Evolutionary conservation across 2,329 filamentous ascomycete species (phyloP).

Genomic region (Talaromyces sp.): DNA sequence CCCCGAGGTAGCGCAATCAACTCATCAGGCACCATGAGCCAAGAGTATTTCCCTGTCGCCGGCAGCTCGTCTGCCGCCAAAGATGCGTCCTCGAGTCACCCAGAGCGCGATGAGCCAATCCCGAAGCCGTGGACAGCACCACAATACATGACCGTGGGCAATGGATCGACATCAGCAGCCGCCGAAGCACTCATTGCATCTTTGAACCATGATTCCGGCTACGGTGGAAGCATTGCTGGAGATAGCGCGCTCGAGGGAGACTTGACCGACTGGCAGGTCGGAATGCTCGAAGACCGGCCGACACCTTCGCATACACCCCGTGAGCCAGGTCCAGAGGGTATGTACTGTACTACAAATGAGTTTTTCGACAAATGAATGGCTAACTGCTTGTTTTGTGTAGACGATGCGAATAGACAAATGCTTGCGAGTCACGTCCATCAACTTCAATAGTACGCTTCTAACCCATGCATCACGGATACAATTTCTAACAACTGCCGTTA

Average conservation of each 20-base stretch:
- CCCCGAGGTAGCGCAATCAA: slow-evolving; percentile 15
- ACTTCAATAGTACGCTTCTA: slow-evolving; percentile 66
- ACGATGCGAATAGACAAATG: slow-evolving; percentile 64
- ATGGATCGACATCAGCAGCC: slow-evolving; percentile 75
- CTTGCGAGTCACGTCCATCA: slow-evolving; percentile 86
- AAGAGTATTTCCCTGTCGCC: slow-evolving; percentile 41
- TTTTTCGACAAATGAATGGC: neutral
- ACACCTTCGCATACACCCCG: slow-evolving; percentile 56
- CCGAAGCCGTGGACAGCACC: slow-evolving; percentile 45
- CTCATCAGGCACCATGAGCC: slow-evolving; percentile 39
- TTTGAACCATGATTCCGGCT: slow-evolving; percentile 85
- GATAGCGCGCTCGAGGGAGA: slow-evolving; percentile 54
- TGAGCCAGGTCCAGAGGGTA: slow-evolving; percentile 49
- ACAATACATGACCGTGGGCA: slow-evolving; percentile 84
- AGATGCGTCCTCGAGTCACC: slow-evolving; percentile 38
- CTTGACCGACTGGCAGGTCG: slow-evolving; percentile 54
- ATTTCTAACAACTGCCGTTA: slow-evolving; percentile 27
- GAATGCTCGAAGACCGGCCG: slow-evolving; percentile 57
- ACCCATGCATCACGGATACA: neutral
- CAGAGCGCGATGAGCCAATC: slow-evolving; percentile 29
- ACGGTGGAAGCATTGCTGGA: slow-evolving; percentile 74
- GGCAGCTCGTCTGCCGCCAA: slow-evolving; percentile 33
- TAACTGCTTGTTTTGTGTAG: slow-evolving; percentile 26
- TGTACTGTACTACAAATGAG: slow-evolving; percentile 22
- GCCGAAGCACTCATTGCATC: slow-evolving; percentile 77